Percentiles rank a stretch among this genome's conserved stretches.
Evolutionary conservation across 805 yeast species (phyloP).

Genomic region (Wickerhamomyces rabaulensis): DNA sequence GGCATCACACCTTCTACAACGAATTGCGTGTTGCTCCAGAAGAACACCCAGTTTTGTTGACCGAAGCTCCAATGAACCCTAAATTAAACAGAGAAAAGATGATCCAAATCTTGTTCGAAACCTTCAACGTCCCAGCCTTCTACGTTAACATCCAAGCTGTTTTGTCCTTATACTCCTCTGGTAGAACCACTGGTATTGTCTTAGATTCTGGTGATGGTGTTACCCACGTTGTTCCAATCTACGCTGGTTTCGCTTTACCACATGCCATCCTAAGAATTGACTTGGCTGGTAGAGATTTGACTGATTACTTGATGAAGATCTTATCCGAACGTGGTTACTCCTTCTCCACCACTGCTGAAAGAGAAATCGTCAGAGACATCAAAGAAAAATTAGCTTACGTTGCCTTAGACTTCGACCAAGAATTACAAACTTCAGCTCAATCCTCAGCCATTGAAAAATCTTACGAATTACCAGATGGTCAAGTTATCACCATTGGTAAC

Average conservation of each 20-base stretch:
- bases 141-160: slow-evolving; percentile 99
- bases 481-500: slow-evolving; percentile 98
- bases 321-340: slow-evolving; percentile 98
- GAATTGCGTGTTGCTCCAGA: slow-evolving; percentile 99
- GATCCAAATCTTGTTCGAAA: slow-evolving; percentile 99
- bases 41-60: slow-evolving; percentile 98
- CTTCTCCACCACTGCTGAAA: slow-evolving; percentile 98
- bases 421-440: slow-evolving; percentile 98
- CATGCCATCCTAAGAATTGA: slow-evolving; percentile 98
- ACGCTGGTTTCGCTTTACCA: slow-evolving; percentile 99
- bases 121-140: slow-evolving; percentile 99
- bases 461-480: slow-evolving; percentile 99
- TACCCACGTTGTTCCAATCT: slow-evolving; percentile 99
- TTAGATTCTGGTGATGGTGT: slow-evolving; percentile 99
- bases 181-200: slow-evolving; percentile 99
- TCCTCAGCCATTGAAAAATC: slow-evolving; percentile 97
- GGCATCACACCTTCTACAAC: slow-evolving; percentile 99
- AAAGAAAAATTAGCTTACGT: slow-evolving; percentile 99
- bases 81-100: slow-evolving; percentile 99
- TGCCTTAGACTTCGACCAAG: slow-evolving; percentile 98
- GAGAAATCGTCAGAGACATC: slow-evolving; percentile 86
- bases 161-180: slow-evolving; percentile 95
- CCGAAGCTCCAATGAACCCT: slow-evolving; percentile 99
- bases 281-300: slow-evolving; percentile 99
- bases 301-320: slow-evolving; percentile 98